Percentiles rank a stretch among this genome's conserved stretches.
Conservation (phyloP, 805 yeast genomes). For the Peterozyma xylosa region DNA sequence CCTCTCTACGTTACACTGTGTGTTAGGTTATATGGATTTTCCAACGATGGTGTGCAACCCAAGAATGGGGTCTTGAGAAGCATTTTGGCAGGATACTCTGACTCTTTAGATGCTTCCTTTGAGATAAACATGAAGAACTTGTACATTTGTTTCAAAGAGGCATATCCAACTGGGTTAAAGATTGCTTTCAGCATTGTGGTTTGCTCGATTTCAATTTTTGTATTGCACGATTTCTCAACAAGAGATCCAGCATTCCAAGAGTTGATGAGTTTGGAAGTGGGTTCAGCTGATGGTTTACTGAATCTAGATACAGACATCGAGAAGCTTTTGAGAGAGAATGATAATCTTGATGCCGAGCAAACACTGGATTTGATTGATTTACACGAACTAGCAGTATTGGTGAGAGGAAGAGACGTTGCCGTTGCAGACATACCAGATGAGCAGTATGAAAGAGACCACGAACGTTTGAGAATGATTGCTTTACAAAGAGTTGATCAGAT, state of each 20-base stretch:
- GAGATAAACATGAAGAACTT: slow-evolving; percentile 13
- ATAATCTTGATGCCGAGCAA: slow-evolving; percentile 22
- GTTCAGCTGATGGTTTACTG: slow-evolving; percentile 32
- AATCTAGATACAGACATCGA: slow-evolving; percentile 2
- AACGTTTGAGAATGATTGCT: not conserved
- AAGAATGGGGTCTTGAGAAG: not conserved
- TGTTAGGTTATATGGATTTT: slow-evolving; percentile 48
- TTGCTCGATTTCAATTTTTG: slow-evolving; percentile 37
- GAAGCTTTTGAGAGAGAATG: slow-evolving; percentile 1
- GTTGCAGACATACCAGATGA: slow-evolving; percentile 1
- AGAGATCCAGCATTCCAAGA: slow-evolving; percentile 62
- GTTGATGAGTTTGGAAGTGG: slow-evolving; percentile 51
- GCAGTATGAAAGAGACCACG: slow-evolving; percentile 2
- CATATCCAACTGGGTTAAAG: slow-evolving; percentile 29
- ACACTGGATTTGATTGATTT: slow-evolving; percentile 14
- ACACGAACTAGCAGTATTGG: slow-evolving; percentile 1
- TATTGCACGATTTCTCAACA: slow-evolving; percentile 65
- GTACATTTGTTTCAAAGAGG: slow-evolving; percentile 20
- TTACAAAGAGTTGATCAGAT: not conserved
- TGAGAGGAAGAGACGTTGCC: not conserved
- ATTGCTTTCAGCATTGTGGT: slow-evolving; percentile 32
- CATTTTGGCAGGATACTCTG: slow-evolving; percentile 16
- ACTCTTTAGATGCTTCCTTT: slow-evolving; percentile 12
- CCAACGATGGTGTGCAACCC: slow-evolving; percentile 47
- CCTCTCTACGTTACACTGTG: slow-evolving; percentile 53